Base-by-base conservation (phyloP, 192 early-diverging fungal genomes). In the Podila epicladia region DNA sequence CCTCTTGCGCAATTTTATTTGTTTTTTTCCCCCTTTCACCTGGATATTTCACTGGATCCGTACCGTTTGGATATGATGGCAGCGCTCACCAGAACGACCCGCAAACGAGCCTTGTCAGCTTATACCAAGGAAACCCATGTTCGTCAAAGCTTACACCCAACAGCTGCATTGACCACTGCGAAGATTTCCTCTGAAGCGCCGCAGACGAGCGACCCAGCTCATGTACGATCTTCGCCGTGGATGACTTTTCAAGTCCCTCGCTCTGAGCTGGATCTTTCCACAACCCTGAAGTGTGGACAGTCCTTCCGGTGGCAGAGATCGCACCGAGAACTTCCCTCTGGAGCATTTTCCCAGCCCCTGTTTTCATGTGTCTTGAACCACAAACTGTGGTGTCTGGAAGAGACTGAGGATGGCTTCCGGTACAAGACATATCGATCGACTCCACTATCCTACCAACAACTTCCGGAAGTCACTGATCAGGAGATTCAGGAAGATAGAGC, bases 221-320 rank as follows among this genome's bases (percentile, higher is more conserved):
- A 59, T 38, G 58, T 79, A 9, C 55, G 37, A 24, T 55, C 71
- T 1, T 71, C 71, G 1, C 62, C 77, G 6, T 80, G 77, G 77
- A 41, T 49, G 1, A 32, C 67, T 0, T 59, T 73, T 8, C 29
- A 45, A 15, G 72, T 91, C 3, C 57, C 82, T 0, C 90, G 92
- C 9, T 74, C 72, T 35, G 94, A 96, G 65, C 85, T 98, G 12
- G 87, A 91, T 20, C 86, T 97, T 7, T 85, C 94, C 15, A 91
- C 89, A 3, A 96, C 96, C 4, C 87, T 99, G 35, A 87, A 88
- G 31, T 95, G 94, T 82, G 97, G 96, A 2, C 97, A 99, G 76
- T 86, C 92, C 26, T 99, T 99, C 79, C 89, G 94, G 1, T 99
- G 97, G 97, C 71, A 69, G 15, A 65, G 77, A 85, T 88, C 53